Evolutionary conservation across 768 basidiomycete species (phyloP).

Genomic region (Myochromella boudieri): DNA sequence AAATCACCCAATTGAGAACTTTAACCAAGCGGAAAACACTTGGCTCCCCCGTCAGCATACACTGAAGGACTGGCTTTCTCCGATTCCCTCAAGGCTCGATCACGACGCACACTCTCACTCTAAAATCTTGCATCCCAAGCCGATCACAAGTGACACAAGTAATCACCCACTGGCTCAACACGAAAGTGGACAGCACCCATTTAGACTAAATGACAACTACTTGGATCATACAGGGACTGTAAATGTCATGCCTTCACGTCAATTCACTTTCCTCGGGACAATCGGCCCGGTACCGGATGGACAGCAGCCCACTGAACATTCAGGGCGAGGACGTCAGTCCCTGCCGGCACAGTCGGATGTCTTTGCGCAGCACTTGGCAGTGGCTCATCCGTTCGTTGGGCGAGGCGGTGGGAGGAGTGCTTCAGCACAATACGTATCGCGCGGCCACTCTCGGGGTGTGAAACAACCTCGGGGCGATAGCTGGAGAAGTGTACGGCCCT

Average conservation of each 20-base stretch:
- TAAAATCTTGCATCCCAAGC: constrained; percentile 1
- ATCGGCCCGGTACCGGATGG: constrained; percentile 11
- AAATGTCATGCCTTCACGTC: background rate
- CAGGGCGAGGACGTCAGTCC: constrained; percentile 9
- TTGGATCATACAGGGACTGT: no score
- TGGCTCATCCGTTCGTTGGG: constrained; percentile 2
- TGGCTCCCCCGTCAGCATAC: constrained; percentile 11
- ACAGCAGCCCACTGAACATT: background rate
- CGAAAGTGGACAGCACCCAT: background rate
- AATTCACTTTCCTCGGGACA: background rate
- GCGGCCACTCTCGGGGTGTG: no score
- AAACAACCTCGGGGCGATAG: no score
- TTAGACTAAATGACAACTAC: background rate
- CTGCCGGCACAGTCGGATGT: constrained; percentile 14
- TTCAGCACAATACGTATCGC: background rate
- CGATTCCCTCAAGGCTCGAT: background rate
- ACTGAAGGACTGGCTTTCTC: constrained; percentile 12
- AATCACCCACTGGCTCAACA: constrained; percentile 1
- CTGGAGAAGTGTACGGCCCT: no score
- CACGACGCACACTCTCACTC: background rate
- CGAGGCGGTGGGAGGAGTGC: background rate
- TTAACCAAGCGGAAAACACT: background rate
- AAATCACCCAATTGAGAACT: background rate
- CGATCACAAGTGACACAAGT: background rate
- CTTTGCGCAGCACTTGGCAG: constrained; percentile 10